Base-by-base conservation (phyloP, 1,284 basidiomycete species). In the Amylostereum areolatum region DNA sequence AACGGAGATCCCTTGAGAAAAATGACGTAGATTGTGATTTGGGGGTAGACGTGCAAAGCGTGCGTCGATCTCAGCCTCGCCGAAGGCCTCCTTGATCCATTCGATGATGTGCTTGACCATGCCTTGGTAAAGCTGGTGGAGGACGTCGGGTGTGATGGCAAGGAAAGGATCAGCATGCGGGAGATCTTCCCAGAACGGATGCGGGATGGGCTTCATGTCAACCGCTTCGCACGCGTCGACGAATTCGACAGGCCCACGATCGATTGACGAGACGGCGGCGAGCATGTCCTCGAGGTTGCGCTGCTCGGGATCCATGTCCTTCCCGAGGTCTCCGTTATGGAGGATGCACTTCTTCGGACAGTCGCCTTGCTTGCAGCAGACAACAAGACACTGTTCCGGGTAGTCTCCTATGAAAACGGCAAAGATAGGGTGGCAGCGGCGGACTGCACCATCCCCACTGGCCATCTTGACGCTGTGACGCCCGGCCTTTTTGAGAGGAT, bases 71-170 rank as follows among this genome's bases (percentile, higher is more conserved):
- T 24, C 44, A 5, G 12, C 3, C 5, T 32, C 33, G 9, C 39
- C 39, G 55, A 27, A 9, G 55, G 52, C 8, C 11, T 34, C 44
- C 25, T 41, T 34, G n/a, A 42, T n/a, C 50, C 50, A 47, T 6
- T n/a, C 12, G 8, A 51, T 41, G 3, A 47, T 11, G 46, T 51
- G 46, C 49, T 52, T 32, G 30, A 46, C 29, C 24, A 59, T 35
- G 4, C 58, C 58, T 46, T 60, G 52, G 43, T 68, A 62, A 0
- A 69, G 57, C 47, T 70, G 67, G 46, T 71, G 68, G 1, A 70
- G 62, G 30, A 69, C 52, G 47, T 72, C 65, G 2, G 67, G 68
- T 2, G 66, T 64, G 28, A 70, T 59, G 10, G 55, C 55, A 3
- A 24, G 29, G 47, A 59, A 60, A 27, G 69, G 64, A 52, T 71